These are phyloP conservation scores for Catunica adiposa DNA, from an alignment of 2,329 filamentous ascomycete genomes.

Conservation along the genomic window DNA sequence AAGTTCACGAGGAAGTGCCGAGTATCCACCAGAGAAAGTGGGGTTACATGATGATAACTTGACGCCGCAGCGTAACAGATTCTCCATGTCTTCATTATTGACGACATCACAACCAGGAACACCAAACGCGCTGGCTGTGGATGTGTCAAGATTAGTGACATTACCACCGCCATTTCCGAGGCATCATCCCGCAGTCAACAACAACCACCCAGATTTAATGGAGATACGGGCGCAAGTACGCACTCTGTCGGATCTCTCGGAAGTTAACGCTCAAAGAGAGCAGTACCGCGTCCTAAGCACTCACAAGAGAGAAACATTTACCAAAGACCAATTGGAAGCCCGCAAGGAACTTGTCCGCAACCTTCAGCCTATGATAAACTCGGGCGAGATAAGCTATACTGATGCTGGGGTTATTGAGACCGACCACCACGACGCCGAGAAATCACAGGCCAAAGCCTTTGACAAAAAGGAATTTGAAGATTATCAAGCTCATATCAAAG, in stretches of 20 bases:
- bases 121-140: constrained; percentile 42
- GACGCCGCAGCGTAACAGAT: constrained; percentile 29
- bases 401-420: constrained; percentile 70
- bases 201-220: constrained; percentile 79
- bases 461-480: constrained; percentile 68
- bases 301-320: constrained; percentile 40
- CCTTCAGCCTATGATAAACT: constrained; percentile 61
- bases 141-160: constrained; percentile 83
- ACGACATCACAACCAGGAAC: constrained; percentile 30
- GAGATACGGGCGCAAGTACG: constrained; percentile 60
- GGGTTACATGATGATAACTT: constrained; percentile 31
- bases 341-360: constrained; percentile 52
- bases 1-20: constrained; percentile 23
- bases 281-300: constrained; percentile 36
- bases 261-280: constrained; percentile 52
- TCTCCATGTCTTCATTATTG: constrained; percentile 25
- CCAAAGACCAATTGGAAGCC: constrained; percentile 32
- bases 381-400: constrained; percentile 64
- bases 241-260: constrained; percentile 53
- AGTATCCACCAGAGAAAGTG: constrained; percentile 40
- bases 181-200: constrained; percentile 90
- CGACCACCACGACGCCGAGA: constrained; percentile 55
- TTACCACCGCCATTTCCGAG: constrained; percentile 86
- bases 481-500: constrained; percentile 66
- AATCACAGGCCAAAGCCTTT: constrained; percentile 51